Base-by-base conservation (phyloP, 306 rosid species). In the Vicia sativa region DNA sequence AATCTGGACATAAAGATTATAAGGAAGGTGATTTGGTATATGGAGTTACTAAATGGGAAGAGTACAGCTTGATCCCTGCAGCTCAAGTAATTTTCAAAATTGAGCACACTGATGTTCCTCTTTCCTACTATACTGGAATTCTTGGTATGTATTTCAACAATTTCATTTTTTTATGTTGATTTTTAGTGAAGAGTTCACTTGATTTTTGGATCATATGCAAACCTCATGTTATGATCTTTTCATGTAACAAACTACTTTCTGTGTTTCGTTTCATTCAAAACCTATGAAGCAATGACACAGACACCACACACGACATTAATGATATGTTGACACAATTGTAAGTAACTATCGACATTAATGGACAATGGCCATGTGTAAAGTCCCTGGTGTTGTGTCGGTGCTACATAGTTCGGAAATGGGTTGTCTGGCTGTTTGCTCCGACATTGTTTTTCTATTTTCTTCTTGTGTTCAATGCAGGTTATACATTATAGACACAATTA, bases 41-140 rank as follows among this genome's bases (percentile, higher is more conserved):
- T 69, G 77, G 77, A 0, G 3, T 65, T 48, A 77, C 81, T 25
- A 58, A 48, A 4, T 77, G 77, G 81, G 77, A 77, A 18, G 55
- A 49, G 26, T 49, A 49, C 55, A 77, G 69, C 13, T 28, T 77
- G 49, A 61, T 65, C 38, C 64, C 73, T 39, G 58, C 81, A 46
- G 5, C 73, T 65, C 73, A 77, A 71, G 65, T 71, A 65, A 57
- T 45, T n/a, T 77, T 65, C 65, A 77, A 77, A 19, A 65, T 77
- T 65, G 73, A 71, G 65, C 81, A 77, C 68, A 65, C 73, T 1
- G 77, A 77, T 57, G 64, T 77, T 5, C 77, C 81, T 0, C 77
- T 77, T 57, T 65, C 81, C 23, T 77, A 71, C 73, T 77, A 77
- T 37, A 65, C 73, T 8, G 77, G 81, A 71, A 65, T 77, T 58